Conservation (phyloP, 139 green algal species). For the Micromonas pusilla region DNA sequence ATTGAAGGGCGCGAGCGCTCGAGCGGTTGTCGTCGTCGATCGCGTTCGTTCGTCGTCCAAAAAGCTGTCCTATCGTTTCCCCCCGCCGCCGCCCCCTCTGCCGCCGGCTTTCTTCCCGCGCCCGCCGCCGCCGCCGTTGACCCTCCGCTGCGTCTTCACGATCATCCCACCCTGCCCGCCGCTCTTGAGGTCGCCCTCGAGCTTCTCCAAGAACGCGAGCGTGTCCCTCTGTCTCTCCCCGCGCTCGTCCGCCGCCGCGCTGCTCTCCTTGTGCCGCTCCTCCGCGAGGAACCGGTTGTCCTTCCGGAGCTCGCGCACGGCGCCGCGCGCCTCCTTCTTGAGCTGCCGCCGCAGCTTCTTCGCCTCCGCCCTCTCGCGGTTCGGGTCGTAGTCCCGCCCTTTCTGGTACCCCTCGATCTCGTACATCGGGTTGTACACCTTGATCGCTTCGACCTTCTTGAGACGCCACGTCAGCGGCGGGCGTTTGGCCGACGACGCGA, state of each 20-base stretch:
- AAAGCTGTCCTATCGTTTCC: too few species aligned
- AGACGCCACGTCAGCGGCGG: neutral
- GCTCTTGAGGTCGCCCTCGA: constrained; percentile 70
- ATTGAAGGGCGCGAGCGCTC: too few species aligned
- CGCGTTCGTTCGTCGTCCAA: too few species aligned
- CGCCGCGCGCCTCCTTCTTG: constrained; percentile 46
- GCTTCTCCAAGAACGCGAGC: constrained; percentile 66
- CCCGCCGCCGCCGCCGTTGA: constrained; percentile 13
- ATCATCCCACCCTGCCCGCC: constrained; percentile 82
- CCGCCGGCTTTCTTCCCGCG: too few species aligned
- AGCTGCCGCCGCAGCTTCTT: constrained; percentile 43
- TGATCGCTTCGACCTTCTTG: constrained; percentile 25
- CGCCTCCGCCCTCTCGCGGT: constrained; percentile 41
- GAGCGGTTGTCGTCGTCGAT: too few species aligned
- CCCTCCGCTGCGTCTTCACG: constrained; percentile 56
- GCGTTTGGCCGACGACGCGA: neutral
- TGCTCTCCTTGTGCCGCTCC: constrained; percentile 32
- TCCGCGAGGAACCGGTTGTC: constrained; percentile 46
- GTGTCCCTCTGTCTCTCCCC: constrained; percentile 37
- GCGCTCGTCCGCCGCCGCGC: constrained; percentile 45
- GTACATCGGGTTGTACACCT: constrained; percentile 79
- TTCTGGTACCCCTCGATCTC: constrained; percentile 67
- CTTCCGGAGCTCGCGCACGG: constrained; percentile 82
- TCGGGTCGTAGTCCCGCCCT: constrained; percentile 45
- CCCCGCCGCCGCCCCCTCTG: too few species aligned